phyloP scores from a whole-genome alignment of 139 green algal genomes.

The Chlorella sp. region DNA sequence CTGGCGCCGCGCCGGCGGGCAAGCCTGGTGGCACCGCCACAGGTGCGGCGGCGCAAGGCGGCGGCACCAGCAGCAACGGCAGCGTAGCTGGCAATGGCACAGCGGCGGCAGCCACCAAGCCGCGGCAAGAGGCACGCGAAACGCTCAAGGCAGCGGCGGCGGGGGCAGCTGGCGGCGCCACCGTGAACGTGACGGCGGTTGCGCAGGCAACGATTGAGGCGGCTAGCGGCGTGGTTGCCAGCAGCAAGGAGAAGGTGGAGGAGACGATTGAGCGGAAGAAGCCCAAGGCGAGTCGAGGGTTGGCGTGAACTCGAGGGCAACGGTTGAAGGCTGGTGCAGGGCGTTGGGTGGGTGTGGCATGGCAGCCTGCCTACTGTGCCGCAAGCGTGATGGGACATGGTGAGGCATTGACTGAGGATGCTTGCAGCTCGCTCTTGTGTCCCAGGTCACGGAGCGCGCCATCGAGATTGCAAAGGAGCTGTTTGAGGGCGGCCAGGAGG shows the following conservation, averaged over 20 bases:
- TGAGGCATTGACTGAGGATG: neutral
- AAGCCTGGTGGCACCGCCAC: neutral
- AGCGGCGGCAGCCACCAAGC: neutral
- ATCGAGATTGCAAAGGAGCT: conserved; percentile 59
- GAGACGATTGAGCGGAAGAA: conserved; percentile 40
- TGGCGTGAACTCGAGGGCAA: neutral
- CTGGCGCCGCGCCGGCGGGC: neutral
- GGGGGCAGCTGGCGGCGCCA: neutral
- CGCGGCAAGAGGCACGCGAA: conserved; percentile 10
- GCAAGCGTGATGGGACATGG: no score
- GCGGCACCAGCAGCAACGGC: neutral
- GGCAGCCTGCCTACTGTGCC: no score
- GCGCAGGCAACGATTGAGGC: conserved; percentile 36
- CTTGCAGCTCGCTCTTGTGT: neutral
- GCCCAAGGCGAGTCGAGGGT: conserved; percentile 34
- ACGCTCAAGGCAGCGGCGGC: conserved; percentile 16
- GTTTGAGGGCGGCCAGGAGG: neutral
- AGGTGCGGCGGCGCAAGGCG: no score
- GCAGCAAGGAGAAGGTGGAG: conserved; percentile 41
- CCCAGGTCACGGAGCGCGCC: conserved; percentile 42
- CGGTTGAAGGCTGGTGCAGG: neutral
- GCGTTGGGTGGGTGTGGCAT: neutral
- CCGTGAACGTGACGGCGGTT: conserved; percentile 5
- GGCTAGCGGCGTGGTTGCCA: conserved; percentile 32
- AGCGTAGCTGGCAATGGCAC: neutral